These are phyloP conservation scores for Cytospora paraplurivora DNA, from an alignment of 2,329 filamentous ascomycete genomes.

Conservation along the genomic window DNA sequence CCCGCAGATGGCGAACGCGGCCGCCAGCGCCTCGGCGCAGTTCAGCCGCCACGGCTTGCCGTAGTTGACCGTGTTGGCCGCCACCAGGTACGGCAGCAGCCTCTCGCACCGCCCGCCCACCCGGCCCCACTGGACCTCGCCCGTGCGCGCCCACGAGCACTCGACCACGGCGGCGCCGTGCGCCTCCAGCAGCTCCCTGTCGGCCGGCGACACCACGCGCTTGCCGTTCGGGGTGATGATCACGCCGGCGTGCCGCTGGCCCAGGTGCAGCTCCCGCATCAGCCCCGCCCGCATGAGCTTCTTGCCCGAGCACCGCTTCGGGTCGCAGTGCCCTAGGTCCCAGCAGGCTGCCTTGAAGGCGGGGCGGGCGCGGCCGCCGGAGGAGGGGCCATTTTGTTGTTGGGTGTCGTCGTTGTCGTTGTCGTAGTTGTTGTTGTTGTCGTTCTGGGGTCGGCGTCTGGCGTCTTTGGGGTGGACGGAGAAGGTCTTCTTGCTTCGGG, in stretches of 20 bases:
- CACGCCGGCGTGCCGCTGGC: constrained; percentile 88
- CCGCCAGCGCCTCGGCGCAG: constrained; percentile 91
- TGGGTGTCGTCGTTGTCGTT: constrained; percentile 43
- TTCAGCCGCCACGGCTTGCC: constrained; percentile 94
- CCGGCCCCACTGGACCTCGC: constrained; percentile 86
- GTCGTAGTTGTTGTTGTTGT: constrained; percentile 42
- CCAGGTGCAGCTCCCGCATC: constrained; percentile 90
- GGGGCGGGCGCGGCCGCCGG: constrained; percentile 42
- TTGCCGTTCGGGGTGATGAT: constrained; percentile 96
- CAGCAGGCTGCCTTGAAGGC: constrained; percentile 93
- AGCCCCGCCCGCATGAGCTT: constrained; percentile 87
- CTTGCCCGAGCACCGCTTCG: constrained; percentile 95
- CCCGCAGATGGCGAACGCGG: constrained; percentile 91
- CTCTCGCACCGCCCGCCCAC: constrained; percentile 94
- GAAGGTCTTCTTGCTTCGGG: constrained; percentile 39
- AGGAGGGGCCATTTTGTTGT: constrained; percentile 32
- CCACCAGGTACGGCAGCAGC: constrained; percentile 89
- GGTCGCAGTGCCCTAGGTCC: constrained; percentile 97
- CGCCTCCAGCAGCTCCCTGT: constrained; percentile 78
- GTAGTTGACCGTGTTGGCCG: constrained; percentile 96
- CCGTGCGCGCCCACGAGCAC: constrained; percentile 91
- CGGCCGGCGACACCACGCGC: constrained; percentile 78
- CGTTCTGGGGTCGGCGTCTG: constrained; percentile 36
- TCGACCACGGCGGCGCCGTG: constrained; percentile 95
- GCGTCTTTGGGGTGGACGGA: constrained; percentile 41